Base-by-base conservation (phyloP, 202 grass and related monocot species). In the Digitaria exilis region DNA sequence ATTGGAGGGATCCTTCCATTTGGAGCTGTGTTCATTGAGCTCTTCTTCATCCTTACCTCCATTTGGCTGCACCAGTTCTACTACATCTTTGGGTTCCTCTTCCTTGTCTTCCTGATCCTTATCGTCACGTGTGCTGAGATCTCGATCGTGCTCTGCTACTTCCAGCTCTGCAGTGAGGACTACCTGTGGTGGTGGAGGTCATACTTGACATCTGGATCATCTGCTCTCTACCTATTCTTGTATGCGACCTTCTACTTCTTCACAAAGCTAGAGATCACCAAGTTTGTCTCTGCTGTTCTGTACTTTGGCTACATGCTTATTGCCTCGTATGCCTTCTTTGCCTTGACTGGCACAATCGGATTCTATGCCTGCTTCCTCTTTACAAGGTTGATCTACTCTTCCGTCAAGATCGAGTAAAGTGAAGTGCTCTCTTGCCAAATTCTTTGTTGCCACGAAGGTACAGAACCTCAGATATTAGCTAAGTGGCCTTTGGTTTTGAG, bases 261-360 rank as follows among this genome's bases (percentile, higher is more conserved):
- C 69, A 97, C 94, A 54, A 97, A 97, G 85, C 88, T 97, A 49
- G 92, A 97, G 76, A 97, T 97, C 44, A 97, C 94, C 11, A 97
- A 94, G 84, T 76, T 89, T 18, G 90, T 92, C 55, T 97, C 94
- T 54, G 94, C 87, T 0, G 71, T 91, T 75, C 66, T 97, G 65
- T 97, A 97, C 89, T 97, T 97, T 0, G 92, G 94, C 60, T 97
- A 97, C 91, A 97, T 97, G 94, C 87, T 97, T 19, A 97, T 94
- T 18, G 94, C 89, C 0, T 94, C 94, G 0, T 97, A 97, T 79
- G 73, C 87, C 37, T 97, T 97, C 83, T 94, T 97, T 64, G 91
- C 92, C 68, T 84, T 97, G 85, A 97, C 94, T 2, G 94, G 94
- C 39, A 94, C 91, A 41, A 97, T 97, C 19, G 94, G 94, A 72